phyloP scores from a whole-genome alignment of 345 rosid species.

The Eucalyptus pauciflora region DNA sequence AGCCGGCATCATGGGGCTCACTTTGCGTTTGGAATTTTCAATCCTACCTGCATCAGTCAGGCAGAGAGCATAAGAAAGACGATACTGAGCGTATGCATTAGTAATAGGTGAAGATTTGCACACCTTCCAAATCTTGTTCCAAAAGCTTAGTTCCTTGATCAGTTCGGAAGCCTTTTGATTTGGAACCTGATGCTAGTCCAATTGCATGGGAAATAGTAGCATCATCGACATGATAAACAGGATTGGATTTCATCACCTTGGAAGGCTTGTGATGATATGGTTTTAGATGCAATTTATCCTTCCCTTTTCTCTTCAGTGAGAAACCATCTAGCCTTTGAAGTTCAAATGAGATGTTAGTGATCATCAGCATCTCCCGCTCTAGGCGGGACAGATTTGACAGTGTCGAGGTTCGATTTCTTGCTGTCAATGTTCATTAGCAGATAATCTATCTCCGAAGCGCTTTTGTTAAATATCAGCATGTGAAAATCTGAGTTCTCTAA shows the following conservation, averaged over 20 bases:
- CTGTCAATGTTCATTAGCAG: neutral
- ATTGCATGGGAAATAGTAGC: neutral
- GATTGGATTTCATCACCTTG: neutral
- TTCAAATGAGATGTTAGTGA: neutral
- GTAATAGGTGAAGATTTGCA: too few relatives aligned
- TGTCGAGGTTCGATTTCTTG: neutral
- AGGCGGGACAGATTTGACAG: neutral
- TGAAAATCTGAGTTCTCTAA: neutral
- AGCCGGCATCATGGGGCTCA: too few relatives aligned
- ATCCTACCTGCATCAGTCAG: too few relatives aligned
- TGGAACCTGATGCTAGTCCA: too few relatives aligned
- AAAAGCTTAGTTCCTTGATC: too few relatives aligned
- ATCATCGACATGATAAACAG: rapidly evolving
- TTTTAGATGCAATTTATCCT: neutral
- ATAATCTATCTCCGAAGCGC: neutral
- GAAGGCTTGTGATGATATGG: neutral
- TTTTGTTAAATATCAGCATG: neutral
- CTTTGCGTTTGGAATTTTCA: too few relatives aligned
- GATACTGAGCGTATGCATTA: too few relatives aligned
- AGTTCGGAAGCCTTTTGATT: too few relatives aligned
- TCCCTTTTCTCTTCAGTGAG: neutral
- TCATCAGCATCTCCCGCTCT: neutral
- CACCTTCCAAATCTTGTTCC: too few relatives aligned
- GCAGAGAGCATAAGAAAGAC: too few relatives aligned
- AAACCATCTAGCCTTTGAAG: neutral